Evolutionary conservation across 306 rosid species (phyloP).

Genomic region (Castanopsis chinensis): DNA sequence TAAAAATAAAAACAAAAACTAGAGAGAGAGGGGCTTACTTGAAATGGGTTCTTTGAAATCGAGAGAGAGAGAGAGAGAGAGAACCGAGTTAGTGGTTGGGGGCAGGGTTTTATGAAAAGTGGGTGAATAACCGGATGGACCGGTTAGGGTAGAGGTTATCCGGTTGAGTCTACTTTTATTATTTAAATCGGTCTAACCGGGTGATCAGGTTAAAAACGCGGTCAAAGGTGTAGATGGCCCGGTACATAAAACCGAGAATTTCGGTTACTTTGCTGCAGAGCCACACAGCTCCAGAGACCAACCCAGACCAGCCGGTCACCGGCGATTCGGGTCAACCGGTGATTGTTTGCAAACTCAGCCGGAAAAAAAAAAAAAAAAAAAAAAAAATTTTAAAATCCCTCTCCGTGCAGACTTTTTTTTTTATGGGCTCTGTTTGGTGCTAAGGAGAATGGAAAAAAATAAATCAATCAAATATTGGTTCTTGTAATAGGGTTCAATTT

Average conservation of each 20-base stretch:
- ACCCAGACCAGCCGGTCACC: background rate
- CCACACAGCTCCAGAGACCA: constrained; percentile 16
- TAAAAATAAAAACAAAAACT: background rate
- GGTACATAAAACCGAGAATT: constrained; percentile 46
- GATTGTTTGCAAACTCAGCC: too few relatives aligned
- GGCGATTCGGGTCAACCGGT: background rate
- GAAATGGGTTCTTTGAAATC: constrained; percentile 22
- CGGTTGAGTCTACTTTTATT: constrained; percentile 29
- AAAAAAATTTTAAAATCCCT: too few relatives aligned
- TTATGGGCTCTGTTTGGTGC: too few relatives aligned
- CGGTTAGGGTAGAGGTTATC: constrained; percentile 54
- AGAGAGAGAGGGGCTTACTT: constrained; percentile 41
- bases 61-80: constrained; percentile 5
- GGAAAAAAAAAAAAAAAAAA: fast-evolving
- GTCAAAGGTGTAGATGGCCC: constrained; percentile 32
- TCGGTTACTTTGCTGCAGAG: constrained; percentile 37
- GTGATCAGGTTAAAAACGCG: constrained; percentile 37
- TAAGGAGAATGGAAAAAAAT: too few relatives aligned
- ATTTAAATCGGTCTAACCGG: constrained; percentile 11
- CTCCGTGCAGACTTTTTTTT: too few relatives aligned
- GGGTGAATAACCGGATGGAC: constrained; percentile 46
- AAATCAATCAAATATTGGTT: too few relatives aligned
- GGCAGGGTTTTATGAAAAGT: constrained; percentile 26
- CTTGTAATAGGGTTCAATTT: too few relatives aligned
- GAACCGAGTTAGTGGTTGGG: constrained; percentile 52